Evolutionary conservation across 2,329 filamentous ascomycete species (phyloP).

Genomic region (Alternaria viburni): DNA sequence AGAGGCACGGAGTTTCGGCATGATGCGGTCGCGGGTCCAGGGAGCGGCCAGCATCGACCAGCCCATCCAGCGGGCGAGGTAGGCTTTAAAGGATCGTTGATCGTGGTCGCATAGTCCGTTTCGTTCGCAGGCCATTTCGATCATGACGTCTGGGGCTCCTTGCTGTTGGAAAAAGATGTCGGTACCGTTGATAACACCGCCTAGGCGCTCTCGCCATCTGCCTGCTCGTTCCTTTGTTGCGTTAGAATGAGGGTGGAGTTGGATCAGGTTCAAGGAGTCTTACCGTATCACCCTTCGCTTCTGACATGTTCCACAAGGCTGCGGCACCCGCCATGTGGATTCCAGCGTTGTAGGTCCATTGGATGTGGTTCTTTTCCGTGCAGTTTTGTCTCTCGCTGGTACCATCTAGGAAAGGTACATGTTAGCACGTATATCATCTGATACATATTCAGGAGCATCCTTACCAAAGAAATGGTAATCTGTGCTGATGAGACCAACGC

Average conservation of each 20-base stretch:
- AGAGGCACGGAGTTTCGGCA: constrained; percentile 59
- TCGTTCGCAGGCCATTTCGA: constrained; percentile 54
- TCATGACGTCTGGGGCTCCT: constrained; percentile 51
- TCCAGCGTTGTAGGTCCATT: constrained; percentile 56
- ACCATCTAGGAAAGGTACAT: constrained; percentile 34
- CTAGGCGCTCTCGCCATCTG: constrained; percentile 31
- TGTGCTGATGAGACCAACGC: constrained; percentile 57
- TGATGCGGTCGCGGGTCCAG: constrained; percentile 48
- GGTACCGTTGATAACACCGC: constrained; percentile 41
- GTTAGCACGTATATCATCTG: neutral
- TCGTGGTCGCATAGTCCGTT: constrained; percentile 54
- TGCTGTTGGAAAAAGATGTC: constrained; percentile 56
- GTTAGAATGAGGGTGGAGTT: neutral
- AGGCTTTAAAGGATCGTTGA: constrained; percentile 54
- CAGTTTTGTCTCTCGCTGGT: constrained; percentile 53
- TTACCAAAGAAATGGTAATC: constrained; percentile 50
- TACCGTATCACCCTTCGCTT: constrained; percentile 33
- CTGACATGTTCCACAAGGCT: constrained; percentile 55
- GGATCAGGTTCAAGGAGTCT: neutral
- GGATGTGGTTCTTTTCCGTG: constrained; percentile 49
- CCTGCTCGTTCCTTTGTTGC: constrained; percentile 18
- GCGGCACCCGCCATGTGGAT: constrained; percentile 54
- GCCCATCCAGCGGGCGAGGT: constrained; percentile 51
- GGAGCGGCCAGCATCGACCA: constrained; percentile 47
- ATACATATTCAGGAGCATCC: neutral